phyloP scores from a whole-genome alignment of 331 rosid genomes.

The Acacia concinna region DNA sequence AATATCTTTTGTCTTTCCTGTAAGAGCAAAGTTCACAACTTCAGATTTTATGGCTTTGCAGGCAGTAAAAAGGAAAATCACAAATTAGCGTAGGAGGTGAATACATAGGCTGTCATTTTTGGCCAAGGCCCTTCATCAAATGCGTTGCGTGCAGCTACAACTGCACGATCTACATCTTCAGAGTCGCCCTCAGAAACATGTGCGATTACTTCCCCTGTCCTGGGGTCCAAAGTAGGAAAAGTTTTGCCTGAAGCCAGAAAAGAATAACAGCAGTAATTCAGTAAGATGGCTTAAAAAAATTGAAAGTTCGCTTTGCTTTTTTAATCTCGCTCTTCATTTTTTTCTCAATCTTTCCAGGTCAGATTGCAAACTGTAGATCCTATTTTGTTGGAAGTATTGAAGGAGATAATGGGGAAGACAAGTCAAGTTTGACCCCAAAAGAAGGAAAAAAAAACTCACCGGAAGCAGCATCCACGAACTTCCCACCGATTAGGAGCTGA shows the following conservation, averaged over 20 bases:
- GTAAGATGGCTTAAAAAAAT: slow-evolving; percentile 11
- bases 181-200: slow-evolving; percentile 80
- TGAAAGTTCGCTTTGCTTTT: neutral
- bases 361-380: neutral
- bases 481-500: slow-evolving; percentile 75
- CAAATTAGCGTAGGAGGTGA: neutral
- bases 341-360: neutral
- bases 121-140: slow-evolving; percentile 97
- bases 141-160: slow-evolving; percentile 83
- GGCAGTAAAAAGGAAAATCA: neutral
- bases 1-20: slow-evolving; percentile 74
- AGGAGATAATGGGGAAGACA: too few species aligned
- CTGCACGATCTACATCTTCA: slow-evolving; percentile 81
- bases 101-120: slow-evolving; percentile 86
- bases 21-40: slow-evolving; percentile 17
- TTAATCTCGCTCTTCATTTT: neutral
- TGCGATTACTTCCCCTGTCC: slow-evolving; percentile 86
- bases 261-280: slow-evolving; percentile 15
- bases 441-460: slow-evolving; percentile 44
- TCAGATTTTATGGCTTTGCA: neutral
- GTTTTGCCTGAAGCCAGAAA: slow-evolving; percentile 61
- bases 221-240: slow-evolving; percentile 79
- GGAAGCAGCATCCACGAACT: slow-evolving; percentile 77
- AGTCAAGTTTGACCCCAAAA: neutral
- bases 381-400: neutral